Percentiles rank a stretch among this genome's conserved stretches.
Conservation (phyloP, 2,329 filamentous ascomycete species). For the Lomentospora prolificans region DNA sequence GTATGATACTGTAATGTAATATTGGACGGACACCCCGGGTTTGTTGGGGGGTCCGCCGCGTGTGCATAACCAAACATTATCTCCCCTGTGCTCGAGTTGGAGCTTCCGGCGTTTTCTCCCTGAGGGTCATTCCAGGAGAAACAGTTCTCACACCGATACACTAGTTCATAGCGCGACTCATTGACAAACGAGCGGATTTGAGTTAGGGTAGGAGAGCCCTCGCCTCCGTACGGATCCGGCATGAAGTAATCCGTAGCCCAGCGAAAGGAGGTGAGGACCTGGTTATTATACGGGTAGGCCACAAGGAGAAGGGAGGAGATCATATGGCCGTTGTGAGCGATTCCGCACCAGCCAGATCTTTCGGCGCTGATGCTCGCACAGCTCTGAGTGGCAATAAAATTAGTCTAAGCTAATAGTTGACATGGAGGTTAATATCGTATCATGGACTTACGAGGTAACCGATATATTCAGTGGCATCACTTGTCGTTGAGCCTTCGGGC, state of each 20-base stretch:
- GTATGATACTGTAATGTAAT: conserved; percentile 16
- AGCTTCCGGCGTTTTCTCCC: conserved; percentile 27
- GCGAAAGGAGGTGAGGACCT: conserved; percentile 48
- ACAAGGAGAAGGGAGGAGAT: conserved; percentile 46
- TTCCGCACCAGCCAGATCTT: conserved; percentile 45
- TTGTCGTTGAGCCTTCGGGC: conserved; percentile 35
- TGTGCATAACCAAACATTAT: conserved; percentile 48
- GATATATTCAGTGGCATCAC: conserved; percentile 45
- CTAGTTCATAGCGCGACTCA: conserved; percentile 46
- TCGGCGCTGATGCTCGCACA: conserved; percentile 14
- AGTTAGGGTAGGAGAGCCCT: conserved; percentile 33
- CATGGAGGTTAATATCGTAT: too few species aligned
- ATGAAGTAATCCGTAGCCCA: conserved; percentile 48
- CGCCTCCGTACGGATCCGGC: conserved; percentile 49
- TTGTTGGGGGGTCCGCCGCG: conserved; percentile 30
- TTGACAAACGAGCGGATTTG: conserved; percentile 50
- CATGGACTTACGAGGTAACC: conserved; percentile 40
- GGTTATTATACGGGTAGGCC: conserved; percentile 43
- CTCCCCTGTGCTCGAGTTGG: conserved; percentile 31
- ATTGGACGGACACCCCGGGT: conserved; percentile 31
- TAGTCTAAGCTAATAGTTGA: too few species aligned
- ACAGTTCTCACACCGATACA: conserved; percentile 22
- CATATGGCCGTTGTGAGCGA: conserved; percentile 46
- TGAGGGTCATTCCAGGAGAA: conserved; percentile 39
- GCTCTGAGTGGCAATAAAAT: conserved; percentile 6